Base-by-base conservation (phyloP, 2,329 filamentous ascomycete genomes). In the Cladophialophora bantiana region DNA sequence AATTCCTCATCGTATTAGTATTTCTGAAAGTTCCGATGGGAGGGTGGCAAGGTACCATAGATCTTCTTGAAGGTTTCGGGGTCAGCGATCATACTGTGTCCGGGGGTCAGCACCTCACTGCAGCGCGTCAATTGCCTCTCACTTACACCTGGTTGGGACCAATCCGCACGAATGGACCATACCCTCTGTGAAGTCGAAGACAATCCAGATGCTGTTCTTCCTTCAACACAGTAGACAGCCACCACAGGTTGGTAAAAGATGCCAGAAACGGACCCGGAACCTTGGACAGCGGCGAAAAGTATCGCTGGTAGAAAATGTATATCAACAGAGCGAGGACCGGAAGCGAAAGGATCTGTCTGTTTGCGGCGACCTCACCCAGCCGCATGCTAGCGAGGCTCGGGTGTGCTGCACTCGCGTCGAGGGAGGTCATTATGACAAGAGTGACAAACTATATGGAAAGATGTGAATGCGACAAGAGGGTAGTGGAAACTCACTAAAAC, bases 181-280 rank as follows among this genome's bases (percentile, higher is more conserved):
- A 83, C 72, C 91, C 84, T n/a, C 83, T 82, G 75, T 95, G 92
- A 0, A 94, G 82, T 6, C 78, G 81, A 45, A 89, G 83, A 66
- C 90, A 88, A 0, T 89, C 91, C 67, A 85, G 77, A 64, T 94
- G 89, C 1, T 90, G 85, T 38, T 85, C 82, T 54, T 86, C 84
- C 13, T 83, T 82, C 67, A 83, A 87, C 1, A 91, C 90, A 72
- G 92, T 73, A 90, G 86, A 4, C 71, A 74, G 50, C 91, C 91
- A 78, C 90, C 91, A 94, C 83, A 87, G 88, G 74, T 93, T 86
- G 12, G 89, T 91, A 62, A 86, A 81, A 1, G 79, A 88, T 20
- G 91, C 92, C 42, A 91, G 74, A 65, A 88, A 82, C 0, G 89
- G 91, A 0, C 91, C 92, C 0, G 92, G 91, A 71, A 91, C 91